A percentile compares a stretch with the other conserved stretches of the same genome.
Conservation (phyloP, 192 early-diverging fungal genomes). For the Backusella psychrophila region DNA sequence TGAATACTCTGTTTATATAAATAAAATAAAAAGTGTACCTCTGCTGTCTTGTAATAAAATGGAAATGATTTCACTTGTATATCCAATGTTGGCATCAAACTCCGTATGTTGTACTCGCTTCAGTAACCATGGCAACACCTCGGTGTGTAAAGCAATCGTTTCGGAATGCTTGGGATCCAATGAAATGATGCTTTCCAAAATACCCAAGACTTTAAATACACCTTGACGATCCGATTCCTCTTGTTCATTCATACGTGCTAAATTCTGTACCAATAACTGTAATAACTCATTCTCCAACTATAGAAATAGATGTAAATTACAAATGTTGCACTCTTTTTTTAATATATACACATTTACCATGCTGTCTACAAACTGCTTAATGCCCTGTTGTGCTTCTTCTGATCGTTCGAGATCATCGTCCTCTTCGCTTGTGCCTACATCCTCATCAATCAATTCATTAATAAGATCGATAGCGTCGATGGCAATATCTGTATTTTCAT, state of each 20-base stretch:
- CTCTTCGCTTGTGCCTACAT: constrained; percentile 55
- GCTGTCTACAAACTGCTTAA: constrained; percentile 67
- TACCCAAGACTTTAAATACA: constrained; percentile 79
- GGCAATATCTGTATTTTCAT: constrained; percentile 94
- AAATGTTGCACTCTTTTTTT: not conserved
- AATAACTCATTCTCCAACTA: constrained; percentile 64
- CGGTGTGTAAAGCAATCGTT: constrained; percentile 58
- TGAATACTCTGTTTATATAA: not conserved
- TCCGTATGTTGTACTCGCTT: constrained; percentile 56
- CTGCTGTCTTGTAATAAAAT: constrained; percentile 75
- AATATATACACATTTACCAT: constrained; percentile 43
- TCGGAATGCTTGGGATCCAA: constrained; percentile 69
- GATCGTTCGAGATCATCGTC: constrained; percentile 64
- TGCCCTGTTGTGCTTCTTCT: constrained; percentile 45
- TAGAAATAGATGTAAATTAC: not conserved
- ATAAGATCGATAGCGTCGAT: constrained; percentile 81
- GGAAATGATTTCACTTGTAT: constrained; percentile 81
- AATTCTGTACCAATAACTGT: constrained; percentile 76
- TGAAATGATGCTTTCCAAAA: constrained; percentile 86
- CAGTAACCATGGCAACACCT: constrained; percentile 75
- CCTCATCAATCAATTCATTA: constrained; percentile 93
- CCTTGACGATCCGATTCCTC: constrained; percentile 79
- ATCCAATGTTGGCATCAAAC: constrained; percentile 85
- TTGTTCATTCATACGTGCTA: constrained; percentile 75
- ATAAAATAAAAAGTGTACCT: constrained; percentile 33